Percentiles rank a stretch among this genome's conserved stretches.
Conservation (phyloP, 2,329 filamentous ascomycete species). For the Beauveria caledonica region DNA sequence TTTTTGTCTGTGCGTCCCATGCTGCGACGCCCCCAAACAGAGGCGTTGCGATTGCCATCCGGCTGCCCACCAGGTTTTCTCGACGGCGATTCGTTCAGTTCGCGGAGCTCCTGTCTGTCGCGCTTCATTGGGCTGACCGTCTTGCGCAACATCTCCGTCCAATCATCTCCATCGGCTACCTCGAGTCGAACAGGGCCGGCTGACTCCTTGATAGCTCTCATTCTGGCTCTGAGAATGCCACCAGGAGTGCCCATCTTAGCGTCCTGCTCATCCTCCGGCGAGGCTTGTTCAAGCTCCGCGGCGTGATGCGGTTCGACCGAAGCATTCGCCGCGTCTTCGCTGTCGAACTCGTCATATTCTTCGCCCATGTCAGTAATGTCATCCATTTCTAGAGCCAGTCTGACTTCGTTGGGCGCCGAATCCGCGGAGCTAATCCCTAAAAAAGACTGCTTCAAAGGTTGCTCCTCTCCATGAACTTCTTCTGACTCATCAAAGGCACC, state of each 20-base stretch:
- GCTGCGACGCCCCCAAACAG: conserved; percentile 26
- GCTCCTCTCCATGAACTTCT: conserved; percentile 47
- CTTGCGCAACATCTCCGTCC: conserved; percentile 87
- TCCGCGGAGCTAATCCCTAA: conserved; percentile 86
- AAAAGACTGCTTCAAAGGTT: conserved; percentile 65
- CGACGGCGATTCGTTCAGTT: conserved; percentile 46
- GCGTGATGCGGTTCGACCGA: conserved; percentile 65
- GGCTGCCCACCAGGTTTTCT: conserved; percentile 32
- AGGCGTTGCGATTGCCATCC: conserved; percentile 39
- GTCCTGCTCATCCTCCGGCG: conserved; percentile 44
- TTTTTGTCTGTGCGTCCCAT: conserved; percentile 21
- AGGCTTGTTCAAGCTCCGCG: conserved; percentile 61
- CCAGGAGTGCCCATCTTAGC: conserved; percentile 43
- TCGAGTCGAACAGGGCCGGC: conserved; percentile 51
- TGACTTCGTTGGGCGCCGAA: conserved; percentile 57
- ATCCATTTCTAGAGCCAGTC: conserved; percentile 55
- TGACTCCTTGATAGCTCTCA: conserved; percentile 55
- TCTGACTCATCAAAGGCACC: conserved; percentile 69
- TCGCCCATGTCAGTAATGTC: conserved; percentile 49
- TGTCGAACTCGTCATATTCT: conserved; percentile 67
- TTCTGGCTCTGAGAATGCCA: conserved; percentile 53
- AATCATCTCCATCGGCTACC: conserved; percentile 68
- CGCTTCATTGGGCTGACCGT: conserved; percentile 93
- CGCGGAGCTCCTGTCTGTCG: conserved; percentile 65
- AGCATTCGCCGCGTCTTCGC: conserved; percentile 70